Conservation (phyloP, 1,139 yeast genomes). For the Meyerozyma athensensis region DNA sequence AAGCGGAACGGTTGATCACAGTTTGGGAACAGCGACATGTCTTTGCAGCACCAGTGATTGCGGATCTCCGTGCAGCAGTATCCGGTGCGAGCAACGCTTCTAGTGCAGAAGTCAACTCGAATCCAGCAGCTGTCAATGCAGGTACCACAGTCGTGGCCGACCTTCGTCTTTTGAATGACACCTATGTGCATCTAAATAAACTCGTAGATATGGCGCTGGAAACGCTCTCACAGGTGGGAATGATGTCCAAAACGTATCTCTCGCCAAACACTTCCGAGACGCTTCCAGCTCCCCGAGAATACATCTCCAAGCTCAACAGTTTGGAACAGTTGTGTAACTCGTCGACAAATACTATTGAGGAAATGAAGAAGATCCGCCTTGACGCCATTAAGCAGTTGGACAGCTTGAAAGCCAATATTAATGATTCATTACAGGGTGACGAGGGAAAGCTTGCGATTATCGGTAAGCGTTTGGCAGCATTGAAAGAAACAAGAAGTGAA, state of each 20-base stretch:
- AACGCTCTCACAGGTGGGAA: constrained; percentile 39
- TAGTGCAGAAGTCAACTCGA: constrained; percentile 2
- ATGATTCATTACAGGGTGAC: constrained; percentile 43
- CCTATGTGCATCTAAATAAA: constrained; percentile 25
- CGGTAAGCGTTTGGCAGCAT: constrained; percentile 31
- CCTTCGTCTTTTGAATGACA: constrained; percentile 31
- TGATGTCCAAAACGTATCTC: constrained; percentile 40
- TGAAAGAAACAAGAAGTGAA: constrained; percentile 40
- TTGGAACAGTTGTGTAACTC: constrained; percentile 40
- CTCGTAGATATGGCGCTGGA: constrained; percentile 30
- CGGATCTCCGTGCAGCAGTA: constrained; percentile 35
- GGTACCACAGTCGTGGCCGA: constrained; percentile 33
- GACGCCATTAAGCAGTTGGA: constrained; percentile 41
- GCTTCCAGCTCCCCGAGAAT: constrained; percentile 49
- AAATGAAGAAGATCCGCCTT: constrained; percentile 33
- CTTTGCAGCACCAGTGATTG: constrained; percentile 42
- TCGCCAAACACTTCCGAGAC: constrained; percentile 42
- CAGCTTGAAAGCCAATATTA: constrained; percentile 34
- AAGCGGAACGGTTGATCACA: constrained; percentile 57
- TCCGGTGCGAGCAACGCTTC: constrained; percentile 14
- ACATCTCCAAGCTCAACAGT: constrained; percentile 40
- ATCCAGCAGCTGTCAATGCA: constrained; percentile 1
- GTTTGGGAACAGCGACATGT: constrained; percentile 75
- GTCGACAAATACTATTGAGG: constrained; percentile 32
- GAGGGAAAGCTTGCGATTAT: constrained; percentile 40